Base-by-base conservation (phyloP, 176 grass and related monocot genomes). In the Elaeis guineensis region DNA sequence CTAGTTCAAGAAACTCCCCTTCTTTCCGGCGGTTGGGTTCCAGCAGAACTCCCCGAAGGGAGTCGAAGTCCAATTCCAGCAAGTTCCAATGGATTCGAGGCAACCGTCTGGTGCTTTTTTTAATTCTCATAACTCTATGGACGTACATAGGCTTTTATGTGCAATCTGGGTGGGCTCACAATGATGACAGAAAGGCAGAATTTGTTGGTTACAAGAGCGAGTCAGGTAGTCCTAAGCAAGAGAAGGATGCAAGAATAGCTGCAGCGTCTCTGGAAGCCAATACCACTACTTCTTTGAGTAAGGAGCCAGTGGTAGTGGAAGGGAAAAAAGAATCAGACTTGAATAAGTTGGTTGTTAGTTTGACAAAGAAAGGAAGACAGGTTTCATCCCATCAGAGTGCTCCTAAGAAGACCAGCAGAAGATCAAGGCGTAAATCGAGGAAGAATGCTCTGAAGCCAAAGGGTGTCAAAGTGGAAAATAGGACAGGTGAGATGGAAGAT, bases 111-210 rank as follows among this genome's bases (percentile, higher is more conserved):
- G 69, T 78, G 67, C 70, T 78, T 19, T 67, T 75, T 32, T 23
- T 83, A 39, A 74, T 66, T 54, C 59, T 83, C 7, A 78, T 83
- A 23, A 69, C 69, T 29, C 26, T 78, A n/a, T 83, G 80, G 80
- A 22, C 64, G n/a, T 83, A 78, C 26, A 62, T 83, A 54, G 80
- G 74, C 4, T 83, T 83, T 67, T 74, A 74, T 69, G 50, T 83
- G 61, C 80, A 83, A 52, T 83, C 80, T 18, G 67, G 63, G 29
- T 83, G 80, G 74, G 75, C 80, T 72, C 80, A 78, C 59, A 67
- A 66, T 64, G 69, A 70, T 19, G 19, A 57, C 28, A 16, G 51
- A 25, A 59, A 69, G 30, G 60, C 49, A 66, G 76, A 39, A 1
- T 66, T 70, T 65, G 19, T 39, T 12, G 63, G 50, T 30, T 53